Percentiles rank a stretch among this genome's conserved stretches.
These are phyloP conservation scores for Lichtheimia corymbifera DNA, from an alignment of 371 early-diverging fungal genomes.

Conservation along the genomic window DNA sequence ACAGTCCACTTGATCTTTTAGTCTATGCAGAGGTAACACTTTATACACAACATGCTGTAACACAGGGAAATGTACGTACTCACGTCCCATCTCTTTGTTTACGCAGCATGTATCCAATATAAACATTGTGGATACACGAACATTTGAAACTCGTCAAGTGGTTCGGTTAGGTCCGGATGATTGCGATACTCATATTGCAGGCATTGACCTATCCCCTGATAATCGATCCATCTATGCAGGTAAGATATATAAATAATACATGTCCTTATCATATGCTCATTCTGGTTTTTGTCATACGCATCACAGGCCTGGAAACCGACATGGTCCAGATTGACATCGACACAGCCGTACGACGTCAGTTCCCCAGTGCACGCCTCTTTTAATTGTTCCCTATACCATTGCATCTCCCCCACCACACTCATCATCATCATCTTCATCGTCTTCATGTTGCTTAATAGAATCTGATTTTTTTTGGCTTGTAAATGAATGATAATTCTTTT, in stretches of 20 bases:
- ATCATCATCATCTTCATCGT: too few species aligned
- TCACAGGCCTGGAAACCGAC: constrained; percentile 19
- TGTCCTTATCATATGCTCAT: background rate
- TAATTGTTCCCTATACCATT: too few species aligned
- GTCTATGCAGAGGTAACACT: constrained; percentile 19
- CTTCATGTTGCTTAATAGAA: too few species aligned
- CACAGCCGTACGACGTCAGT: constrained; percentile 20
- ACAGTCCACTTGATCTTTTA: constrained; percentile 27
- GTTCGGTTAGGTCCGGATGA: constrained; percentile 48
- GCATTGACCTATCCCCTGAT: constrained; percentile 28
- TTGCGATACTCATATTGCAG: constrained; percentile 32
- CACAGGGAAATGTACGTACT: too few species aligned
- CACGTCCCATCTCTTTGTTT: background rate
- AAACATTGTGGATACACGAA: constrained; percentile 80
- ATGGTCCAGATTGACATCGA: constrained; percentile 26
- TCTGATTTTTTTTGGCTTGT: too few species aligned
- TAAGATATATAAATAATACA: background rate
- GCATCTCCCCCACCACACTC: too few species aligned
- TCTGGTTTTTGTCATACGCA: background rate
- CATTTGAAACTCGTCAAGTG: constrained; percentile 69
- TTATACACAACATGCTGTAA: background rate
- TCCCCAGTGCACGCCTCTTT: constrained; percentile 4
- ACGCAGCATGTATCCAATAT: constrained; percentile 69
- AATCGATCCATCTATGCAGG: constrained; percentile 26
- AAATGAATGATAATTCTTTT: too few species aligned